Percentiles rank a stretch among this genome's conserved stretches.
phyloP scores from a whole-genome alignment of 257 asterid species.

The Nicotiana noctiflora region DNA sequence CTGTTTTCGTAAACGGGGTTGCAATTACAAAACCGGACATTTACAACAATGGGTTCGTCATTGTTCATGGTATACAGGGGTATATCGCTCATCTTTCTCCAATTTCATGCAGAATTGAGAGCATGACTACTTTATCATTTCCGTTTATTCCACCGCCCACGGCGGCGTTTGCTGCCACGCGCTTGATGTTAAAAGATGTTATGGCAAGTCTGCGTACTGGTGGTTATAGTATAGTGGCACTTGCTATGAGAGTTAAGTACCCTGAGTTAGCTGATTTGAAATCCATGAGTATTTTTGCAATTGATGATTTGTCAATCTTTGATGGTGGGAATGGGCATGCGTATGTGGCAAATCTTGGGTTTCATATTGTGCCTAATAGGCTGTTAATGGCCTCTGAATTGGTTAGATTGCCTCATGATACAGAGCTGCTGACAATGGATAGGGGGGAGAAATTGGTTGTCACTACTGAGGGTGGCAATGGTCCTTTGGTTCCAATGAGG shows the following conservation, averaged over 20 bases:
- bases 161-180: conserved; percentile 30
- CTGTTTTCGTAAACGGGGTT: conserved; percentile 60
- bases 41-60: conserved; percentile 54
- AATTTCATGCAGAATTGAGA: conserved; percentile 54
- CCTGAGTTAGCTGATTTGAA: conserved; percentile 43
- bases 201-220: conserved; percentile 45
- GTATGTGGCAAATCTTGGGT: conserved; percentile 49
- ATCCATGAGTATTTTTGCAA: conserved; percentile 61
- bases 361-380: conserved; percentile 60
- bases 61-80: conserved; percentile 62
- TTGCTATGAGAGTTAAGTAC: conserved; percentile 53
- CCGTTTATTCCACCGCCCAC: conserved; percentile 36
- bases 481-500: conserved; percentile 56
- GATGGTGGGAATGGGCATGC: conserved; percentile 45
- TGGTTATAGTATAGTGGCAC: conserved; percentile 54
- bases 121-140: conserved; percentile 44
- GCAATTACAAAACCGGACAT: conserved; percentile 53
- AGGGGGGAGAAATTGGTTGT: conserved; percentile 50
- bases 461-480: conserved; percentile 55
- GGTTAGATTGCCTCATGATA: conserved; percentile 26
- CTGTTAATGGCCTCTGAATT: conserved; percentile 45
- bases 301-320: conserved; percentile 59
- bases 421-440: conserved; percentile 52
- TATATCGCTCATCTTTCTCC: conserved; percentile 61
- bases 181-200: conserved; percentile 48